A percentile compares a stretch with the other conserved stretches of the same genome.
phyloP scores from a whole-genome alignment of 306 rosid species.

The Quercus agrifolia region DNA sequence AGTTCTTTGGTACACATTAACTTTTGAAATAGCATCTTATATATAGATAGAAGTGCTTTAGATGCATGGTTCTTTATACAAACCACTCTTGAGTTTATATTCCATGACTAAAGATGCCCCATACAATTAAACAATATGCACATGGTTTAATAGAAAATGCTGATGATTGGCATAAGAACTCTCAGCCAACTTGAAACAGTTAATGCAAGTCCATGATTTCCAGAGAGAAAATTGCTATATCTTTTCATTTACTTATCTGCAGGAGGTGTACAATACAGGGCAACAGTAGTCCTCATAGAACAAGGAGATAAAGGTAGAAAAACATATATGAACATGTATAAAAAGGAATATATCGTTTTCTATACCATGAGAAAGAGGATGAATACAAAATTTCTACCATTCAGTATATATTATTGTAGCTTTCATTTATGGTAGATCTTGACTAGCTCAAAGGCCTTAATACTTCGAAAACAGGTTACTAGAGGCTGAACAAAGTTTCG shows the following conservation, averaged over 20 bases:
- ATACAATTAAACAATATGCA: too few relatives aligned
- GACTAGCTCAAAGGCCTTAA: not conserved
- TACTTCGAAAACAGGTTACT: not conserved
- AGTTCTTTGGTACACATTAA: too few relatives aligned
- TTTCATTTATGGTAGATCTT: not conserved
- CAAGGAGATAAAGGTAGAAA: not conserved
- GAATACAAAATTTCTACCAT: not conserved
- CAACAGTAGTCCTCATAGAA: not conserved
- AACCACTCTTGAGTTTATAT: not conserved
- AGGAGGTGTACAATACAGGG: not conserved
- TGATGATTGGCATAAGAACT: not conserved
- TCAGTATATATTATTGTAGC: not conserved
- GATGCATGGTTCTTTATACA: not conserved
- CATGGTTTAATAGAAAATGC: not conserved
- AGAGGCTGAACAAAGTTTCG: not conserved
- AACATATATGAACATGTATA: not conserved
- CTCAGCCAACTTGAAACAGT: not conserved
- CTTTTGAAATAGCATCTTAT: too few relatives aligned
- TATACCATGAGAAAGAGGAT: not conserved
- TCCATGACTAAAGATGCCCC: too few relatives aligned
- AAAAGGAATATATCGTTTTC: not conserved
- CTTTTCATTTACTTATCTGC: not conserved
- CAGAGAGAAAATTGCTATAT: not conserved
- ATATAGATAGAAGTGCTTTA: not conserved
- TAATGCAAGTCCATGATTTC: not conserved